Evolutionary conservation across 1,284 basidiomycete species (phyloP).

Genomic region (Ustilago loliicola): DNA sequence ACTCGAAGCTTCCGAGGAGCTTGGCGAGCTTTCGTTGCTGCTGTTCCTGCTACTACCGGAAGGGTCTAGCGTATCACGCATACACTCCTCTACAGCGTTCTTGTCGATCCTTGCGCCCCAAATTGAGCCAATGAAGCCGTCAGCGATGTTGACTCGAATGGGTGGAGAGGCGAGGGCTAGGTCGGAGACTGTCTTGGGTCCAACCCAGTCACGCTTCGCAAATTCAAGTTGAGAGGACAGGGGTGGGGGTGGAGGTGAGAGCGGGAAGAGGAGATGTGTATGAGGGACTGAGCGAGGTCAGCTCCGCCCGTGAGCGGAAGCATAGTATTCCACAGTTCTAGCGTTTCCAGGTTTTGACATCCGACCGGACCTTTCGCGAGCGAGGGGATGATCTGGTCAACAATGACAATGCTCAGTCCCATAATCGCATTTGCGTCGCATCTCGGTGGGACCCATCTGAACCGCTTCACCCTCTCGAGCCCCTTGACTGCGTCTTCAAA

Average conservation of each 20-base stretch:
- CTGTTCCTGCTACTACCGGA: neutral
- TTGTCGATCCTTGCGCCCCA: conserved; percentile 40
- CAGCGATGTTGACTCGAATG: conserved; percentile 39
- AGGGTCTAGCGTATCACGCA: conserved; percentile 20
- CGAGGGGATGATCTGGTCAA: conserved; percentile 29
- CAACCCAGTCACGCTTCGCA: conserved; percentile 26
- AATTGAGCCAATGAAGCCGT: conserved; percentile 40
- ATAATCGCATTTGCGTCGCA: conserved; percentile 31
- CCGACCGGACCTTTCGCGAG: conserved; percentile 23
- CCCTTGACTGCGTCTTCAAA: conserved; percentile 16
- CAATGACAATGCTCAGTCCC: conserved; percentile 44
- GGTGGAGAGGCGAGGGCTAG: conserved; percentile 21
- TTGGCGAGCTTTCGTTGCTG: neutral
- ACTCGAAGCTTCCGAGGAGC: conserved; percentile 19
- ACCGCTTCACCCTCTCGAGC: neutral
- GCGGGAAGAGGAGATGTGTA: conserved; percentile 8
- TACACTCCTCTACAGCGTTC: conserved; percentile 18
- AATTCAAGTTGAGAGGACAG: conserved; percentile 6
- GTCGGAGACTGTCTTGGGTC: conserved; percentile 19
- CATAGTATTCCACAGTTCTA: conserved; percentile 48
- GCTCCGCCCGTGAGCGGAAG: conserved; percentile 20
- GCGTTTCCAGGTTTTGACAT: conserved; percentile 16
- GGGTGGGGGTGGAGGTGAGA: too few species aligned
- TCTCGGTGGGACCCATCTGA: conserved; percentile 39
- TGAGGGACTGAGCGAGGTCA: conserved; percentile 24